These are phyloP conservation scores for Cercospora citrullina DNA, from an alignment of 2,329 filamentous ascomycete species.

Conservation along the genomic window DNA sequence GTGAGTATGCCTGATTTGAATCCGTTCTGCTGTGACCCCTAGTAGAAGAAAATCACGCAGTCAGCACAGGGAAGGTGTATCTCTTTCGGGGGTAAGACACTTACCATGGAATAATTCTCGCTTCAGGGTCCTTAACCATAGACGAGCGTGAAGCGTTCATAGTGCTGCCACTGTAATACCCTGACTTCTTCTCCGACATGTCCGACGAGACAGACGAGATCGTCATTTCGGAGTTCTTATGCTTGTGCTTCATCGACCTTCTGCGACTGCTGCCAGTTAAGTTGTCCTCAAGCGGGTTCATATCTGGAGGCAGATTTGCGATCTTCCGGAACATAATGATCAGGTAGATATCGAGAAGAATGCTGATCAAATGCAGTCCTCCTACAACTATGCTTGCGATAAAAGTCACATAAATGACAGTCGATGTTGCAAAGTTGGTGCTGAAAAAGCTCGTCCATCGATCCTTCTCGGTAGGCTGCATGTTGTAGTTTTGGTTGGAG, in stretches of 20 bases:
- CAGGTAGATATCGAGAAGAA: conserved; percentile 72
- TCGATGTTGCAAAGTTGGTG: conserved; percentile 55
- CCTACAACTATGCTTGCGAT: conserved; percentile 64
- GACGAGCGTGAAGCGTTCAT: conserved; percentile 43
- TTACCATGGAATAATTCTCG: conserved; percentile 65
- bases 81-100: not conserved
- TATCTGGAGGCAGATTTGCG: conserved; percentile 78
- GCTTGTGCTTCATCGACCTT: conserved; percentile 65
- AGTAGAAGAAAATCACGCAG: not conserved
- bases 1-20: conserved; percentile 60
- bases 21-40: conserved; percentile 68
- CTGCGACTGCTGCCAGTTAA: conserved; percentile 63
- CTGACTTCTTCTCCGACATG: conserved; percentile 60
- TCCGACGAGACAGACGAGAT: conserved; percentile 34
- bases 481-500: conserved; percentile 53
- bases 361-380: conserved; percentile 68
- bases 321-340: conserved; percentile 80
- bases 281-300: conserved; percentile 89
- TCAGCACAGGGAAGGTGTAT: not conserved
- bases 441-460: conserved; percentile 71
- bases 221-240: conserved; percentile 62
- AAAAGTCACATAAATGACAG: conserved; percentile 65
- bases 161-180: conserved; percentile 50
- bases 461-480: conserved; percentile 46
- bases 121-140: conserved; percentile 44